These are phyloP conservation scores for Phaeophleospora eucalypticola DNA, from an alignment of 2,329 filamentous ascomycete species.

Conservation along the genomic window DNA sequence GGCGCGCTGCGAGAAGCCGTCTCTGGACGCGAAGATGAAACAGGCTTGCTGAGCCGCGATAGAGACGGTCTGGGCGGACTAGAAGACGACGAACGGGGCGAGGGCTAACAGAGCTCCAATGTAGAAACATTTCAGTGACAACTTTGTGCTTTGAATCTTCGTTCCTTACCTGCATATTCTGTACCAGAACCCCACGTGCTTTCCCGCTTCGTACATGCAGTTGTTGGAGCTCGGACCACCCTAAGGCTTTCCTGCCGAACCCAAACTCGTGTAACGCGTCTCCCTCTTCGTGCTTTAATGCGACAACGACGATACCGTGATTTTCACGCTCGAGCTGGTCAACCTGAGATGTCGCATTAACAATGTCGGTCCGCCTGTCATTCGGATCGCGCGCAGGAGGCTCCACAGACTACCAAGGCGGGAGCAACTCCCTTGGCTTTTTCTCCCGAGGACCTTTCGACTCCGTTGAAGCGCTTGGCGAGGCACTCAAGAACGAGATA, in stretches of 20 bases:
- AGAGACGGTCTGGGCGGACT: neutral
- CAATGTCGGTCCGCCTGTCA: slow-evolving; percentile 20
- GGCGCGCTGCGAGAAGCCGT: slow-evolving; percentile 36
- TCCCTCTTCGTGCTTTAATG: neutral
- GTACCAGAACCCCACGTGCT: no score
- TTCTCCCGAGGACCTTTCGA: slow-evolving; percentile 18
- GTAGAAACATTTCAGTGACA: neutral
- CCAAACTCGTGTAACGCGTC: neutral
- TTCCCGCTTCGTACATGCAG: no score
- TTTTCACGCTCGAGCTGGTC: neutral
- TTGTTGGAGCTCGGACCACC: no score
- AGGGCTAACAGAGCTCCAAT: slow-evolving; percentile 2
- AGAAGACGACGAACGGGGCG: slow-evolving; percentile 2
- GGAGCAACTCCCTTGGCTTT: slow-evolving; percentile 6
- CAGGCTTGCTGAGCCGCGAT: slow-evolving; percentile 33
- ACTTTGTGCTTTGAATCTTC: no score
- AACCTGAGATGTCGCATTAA: neutral
- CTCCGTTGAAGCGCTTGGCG: slow-evolving; percentile 20
- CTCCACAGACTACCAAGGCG: slow-evolving; percentile 18
- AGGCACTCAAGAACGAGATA: slow-evolving; percentile 21
- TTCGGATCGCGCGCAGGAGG: slow-evolving; percentile 26
- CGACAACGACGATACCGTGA: neutral
- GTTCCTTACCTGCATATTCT: no score
- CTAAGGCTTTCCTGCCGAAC: no score
- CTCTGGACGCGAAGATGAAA: slow-evolving; percentile 36